A percentile compares a stretch with the other conserved stretches of the same genome.
Conservation (phyloP, 495 filamentous ascomycete species). For the Aspergillus ostianus region DNA sequence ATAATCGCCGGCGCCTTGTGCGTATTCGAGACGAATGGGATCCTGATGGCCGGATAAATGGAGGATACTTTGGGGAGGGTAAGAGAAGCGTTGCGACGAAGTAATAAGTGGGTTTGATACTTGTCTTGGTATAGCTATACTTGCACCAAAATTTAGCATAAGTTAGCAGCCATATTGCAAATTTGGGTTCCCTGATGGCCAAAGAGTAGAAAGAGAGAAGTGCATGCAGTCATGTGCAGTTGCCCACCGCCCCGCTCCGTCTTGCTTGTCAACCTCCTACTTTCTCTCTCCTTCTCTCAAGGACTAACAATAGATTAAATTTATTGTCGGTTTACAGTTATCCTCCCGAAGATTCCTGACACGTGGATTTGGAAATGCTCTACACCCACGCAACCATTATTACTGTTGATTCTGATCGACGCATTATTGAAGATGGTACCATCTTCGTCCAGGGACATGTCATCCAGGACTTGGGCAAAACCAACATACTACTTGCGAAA, state of each 20-base stretch:
- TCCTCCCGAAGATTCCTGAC: neutral
- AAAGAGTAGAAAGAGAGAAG: no score
- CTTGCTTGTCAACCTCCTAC: neutral
- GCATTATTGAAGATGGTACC: conserved; percentile 46
- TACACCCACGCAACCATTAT: conserved; percentile 45
- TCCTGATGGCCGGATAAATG: conserved; percentile 14
- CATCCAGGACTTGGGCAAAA: conserved; percentile 46
- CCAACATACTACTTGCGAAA: conserved; percentile 17
- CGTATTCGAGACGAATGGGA: conserved; percentile 44
- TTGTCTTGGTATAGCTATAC: neutral
- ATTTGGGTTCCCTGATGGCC: no score
- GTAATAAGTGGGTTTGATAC: neutral
- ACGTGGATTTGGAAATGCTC: conserved; percentile 20
- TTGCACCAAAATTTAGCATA: no score
- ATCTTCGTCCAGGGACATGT: conserved; percentile 34
- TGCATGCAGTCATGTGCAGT: neutral
- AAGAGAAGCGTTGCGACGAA: neutral
- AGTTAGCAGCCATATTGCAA: no score
- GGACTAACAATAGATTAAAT: neutral
- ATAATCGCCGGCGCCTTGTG: conserved; percentile 28
- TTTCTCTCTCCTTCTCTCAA: neutral
- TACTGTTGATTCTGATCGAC: conserved; percentile 42
- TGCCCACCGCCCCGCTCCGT: neutral
- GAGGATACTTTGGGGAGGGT: neutral
- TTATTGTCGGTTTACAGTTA: neutral